Evolutionary conservation across 2,329 filamentous ascomycete genomes (phyloP).

Genomic region (Cladosporium sp.): DNA sequence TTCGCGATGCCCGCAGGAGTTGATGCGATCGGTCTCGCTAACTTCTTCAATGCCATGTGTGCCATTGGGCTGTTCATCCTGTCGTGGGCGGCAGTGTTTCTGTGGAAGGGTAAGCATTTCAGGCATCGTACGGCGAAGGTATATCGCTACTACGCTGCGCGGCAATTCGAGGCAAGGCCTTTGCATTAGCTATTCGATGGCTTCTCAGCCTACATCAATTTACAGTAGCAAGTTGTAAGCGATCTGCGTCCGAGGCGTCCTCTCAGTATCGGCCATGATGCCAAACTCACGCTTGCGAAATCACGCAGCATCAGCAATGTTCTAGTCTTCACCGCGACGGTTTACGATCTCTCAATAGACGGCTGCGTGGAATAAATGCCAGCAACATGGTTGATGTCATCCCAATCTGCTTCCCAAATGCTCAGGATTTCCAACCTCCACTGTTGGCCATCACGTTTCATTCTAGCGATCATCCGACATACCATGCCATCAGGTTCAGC

Average conservation of each 20-base stretch:
- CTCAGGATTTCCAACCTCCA: slow-evolving; percentile 44
- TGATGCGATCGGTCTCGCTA: slow-evolving; percentile 32
- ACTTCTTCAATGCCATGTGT: slow-evolving; percentile 38
- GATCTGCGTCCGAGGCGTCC: too few relatives aligned
- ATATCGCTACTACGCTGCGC: slow-evolving; percentile 32
- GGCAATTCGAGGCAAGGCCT: slow-evolving; percentile 28
- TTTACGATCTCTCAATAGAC: not conserved
- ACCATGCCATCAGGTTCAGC: slow-evolving; percentile 27
- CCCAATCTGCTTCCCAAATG: slow-evolving; percentile 48
- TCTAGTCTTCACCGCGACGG: too few relatives aligned
- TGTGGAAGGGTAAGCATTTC: slow-evolving; percentile 32
- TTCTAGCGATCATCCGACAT: slow-evolving; percentile 44
- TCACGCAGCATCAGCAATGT: too few relatives aligned
- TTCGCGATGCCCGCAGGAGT: slow-evolving; percentile 42
- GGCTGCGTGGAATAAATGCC: slow-evolving; percentile 31
- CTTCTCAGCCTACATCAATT: not conserved
- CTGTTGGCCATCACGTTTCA: slow-evolving; percentile 39
- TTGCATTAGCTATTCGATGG: slow-evolving; percentile 9
- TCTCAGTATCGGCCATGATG: too few relatives aligned
- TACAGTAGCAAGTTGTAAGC: too few relatives aligned
- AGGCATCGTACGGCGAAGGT: slow-evolving; percentile 26
- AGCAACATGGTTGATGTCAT: slow-evolving; percentile 48
- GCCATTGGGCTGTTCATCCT: slow-evolving; percentile 31
- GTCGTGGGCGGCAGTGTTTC: slow-evolving; percentile 24
- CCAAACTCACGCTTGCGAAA: too few relatives aligned